A percentile compares a stretch with the other conserved stretches of the same genome.
Evolutionary conservation across 2,329 filamentous ascomycete species (phyloP).

Genomic region (Alternaria gaisen): DNA sequence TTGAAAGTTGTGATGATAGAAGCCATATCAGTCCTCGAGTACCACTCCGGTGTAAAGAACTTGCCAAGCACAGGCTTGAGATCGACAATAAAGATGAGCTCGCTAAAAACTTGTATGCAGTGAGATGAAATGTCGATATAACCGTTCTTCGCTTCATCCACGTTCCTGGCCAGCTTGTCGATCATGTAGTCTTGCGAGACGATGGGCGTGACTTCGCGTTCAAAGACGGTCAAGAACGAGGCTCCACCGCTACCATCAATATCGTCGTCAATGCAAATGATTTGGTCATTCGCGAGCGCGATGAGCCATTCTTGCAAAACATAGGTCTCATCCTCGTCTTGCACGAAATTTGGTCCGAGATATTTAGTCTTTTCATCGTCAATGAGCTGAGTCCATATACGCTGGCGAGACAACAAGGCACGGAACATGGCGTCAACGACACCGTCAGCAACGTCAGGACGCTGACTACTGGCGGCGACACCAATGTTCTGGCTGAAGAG

Average conservation of each 20-base stretch:
- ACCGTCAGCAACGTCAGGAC: conserved; percentile 90
- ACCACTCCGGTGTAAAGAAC: conserved; percentile 94
- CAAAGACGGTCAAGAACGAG: conserved; percentile 87
- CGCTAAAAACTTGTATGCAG: conserved; percentile 87
- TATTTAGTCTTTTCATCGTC: conserved; percentile 84
- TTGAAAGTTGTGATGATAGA: conserved; percentile 95
- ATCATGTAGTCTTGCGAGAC: conserved; percentile 79
- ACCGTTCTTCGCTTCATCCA: conserved; percentile 80
- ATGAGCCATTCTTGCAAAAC: conserved; percentile 87
- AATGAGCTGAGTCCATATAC: conserved; percentile 85
- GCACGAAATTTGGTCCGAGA: conserved; percentile 55
- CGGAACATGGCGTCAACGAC: conserved; percentile 96
- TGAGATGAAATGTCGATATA: conserved; percentile 96
- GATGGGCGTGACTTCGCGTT: conserved; percentile 79
- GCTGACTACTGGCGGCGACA: conserved; percentile 83
- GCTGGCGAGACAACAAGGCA: conserved; percentile 82
- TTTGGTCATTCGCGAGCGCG: conserved; percentile 97
- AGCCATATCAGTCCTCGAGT: conserved; percentile 84
- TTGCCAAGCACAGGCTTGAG: conserved; percentile 83
- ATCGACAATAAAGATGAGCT: conserved; percentile 89
- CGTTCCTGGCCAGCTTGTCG: conserved; percentile 73
- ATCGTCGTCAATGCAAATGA: conserved; percentile 91
- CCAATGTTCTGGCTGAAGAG: conserved; percentile 95
- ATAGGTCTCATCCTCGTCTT: conserved; percentile 82
- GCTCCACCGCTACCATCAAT: conserved; percentile 67